phyloP scores from a whole-genome alignment of 2,329 filamentous ascomycete species.

The Cryphonectria carpinicola region DNA sequence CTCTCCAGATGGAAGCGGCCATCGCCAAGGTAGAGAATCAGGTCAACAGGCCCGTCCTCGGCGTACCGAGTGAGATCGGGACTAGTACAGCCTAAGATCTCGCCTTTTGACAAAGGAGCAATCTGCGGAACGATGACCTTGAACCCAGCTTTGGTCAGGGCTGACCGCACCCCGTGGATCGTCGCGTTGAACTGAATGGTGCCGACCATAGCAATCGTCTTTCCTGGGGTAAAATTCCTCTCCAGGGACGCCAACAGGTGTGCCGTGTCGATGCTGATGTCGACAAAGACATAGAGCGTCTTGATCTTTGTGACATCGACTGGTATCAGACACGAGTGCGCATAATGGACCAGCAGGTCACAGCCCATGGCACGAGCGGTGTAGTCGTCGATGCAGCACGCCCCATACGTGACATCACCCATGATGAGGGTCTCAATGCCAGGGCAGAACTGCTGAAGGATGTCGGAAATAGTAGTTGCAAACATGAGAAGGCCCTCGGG shows the following conservation, averaged over 20 bases:
- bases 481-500: conserved; percentile 94
- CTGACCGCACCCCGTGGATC: conserved; percentile 79
- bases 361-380: conserved; percentile 92
- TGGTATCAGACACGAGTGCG: conserved; percentile 93
- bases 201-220: conserved; percentile 89
- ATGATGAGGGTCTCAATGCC: conserved; percentile 94
- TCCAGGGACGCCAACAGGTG: conserved; percentile 87
- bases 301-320: conserved; percentile 97
- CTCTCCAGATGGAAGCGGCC: conserved; percentile 95
- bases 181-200: conserved; percentile 99
- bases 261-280: conserved; percentile 90
- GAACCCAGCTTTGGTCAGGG: conserved; percentile 83
- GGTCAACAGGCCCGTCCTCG: conserved; percentile 57
- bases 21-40: conserved; percentile 88
- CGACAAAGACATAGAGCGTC: conserved; percentile 96
- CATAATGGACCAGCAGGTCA: conserved; percentile 94
- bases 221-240: conserved; percentile 83
- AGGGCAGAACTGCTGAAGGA: conserved; percentile 90
- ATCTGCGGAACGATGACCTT: conserved; percentile 89
- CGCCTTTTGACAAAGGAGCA: conserved; percentile 87
- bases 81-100: conserved; percentile 97
- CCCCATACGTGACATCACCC: conserved; percentile 98
- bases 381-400: conserved; percentile 98
- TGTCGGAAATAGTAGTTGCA: conserved; percentile 96
- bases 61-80: conserved; percentile 52